Evolutionary conservation across 495 filamentous ascomycete species (phyloP).

Genomic region (Penicillium macrosclerotiorum): DNA sequence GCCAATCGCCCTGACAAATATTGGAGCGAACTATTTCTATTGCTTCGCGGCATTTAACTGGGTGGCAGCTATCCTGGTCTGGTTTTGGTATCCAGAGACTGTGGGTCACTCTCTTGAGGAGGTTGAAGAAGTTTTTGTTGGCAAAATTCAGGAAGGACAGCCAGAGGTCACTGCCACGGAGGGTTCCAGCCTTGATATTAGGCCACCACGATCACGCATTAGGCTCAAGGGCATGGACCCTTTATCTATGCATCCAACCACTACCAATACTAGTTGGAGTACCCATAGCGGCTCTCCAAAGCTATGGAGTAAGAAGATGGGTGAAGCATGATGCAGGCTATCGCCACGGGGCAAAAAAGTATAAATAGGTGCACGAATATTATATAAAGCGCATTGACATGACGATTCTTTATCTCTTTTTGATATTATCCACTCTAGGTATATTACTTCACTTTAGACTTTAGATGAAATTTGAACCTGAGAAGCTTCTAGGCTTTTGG

Average conservation of each 20-base stretch:
- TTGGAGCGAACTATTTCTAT: conserved; percentile 53
- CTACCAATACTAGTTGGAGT: conserved; percentile 13
- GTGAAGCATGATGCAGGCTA: conserved; percentile 10
- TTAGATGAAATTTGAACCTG: no score
- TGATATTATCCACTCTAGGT: no score
- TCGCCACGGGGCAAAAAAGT: no score
- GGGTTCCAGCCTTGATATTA: neutral
- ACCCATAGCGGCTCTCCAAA: conserved; percentile 7
- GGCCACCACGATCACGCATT: conserved; percentile 4
- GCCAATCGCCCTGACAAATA: conserved; percentile 47
- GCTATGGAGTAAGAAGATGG: conserved; percentile 11
- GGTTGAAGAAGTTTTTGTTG: conserved; percentile 47
- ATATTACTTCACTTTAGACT: no score
- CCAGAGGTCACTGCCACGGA: neutral
- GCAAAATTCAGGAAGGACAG: conserved; percentile 10
- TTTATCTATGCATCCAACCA: conserved; percentile 19
- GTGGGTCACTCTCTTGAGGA: conserved; percentile 52
- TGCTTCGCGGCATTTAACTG: conserved; percentile 54
- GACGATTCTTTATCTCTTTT: no score
- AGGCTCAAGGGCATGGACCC: conserved; percentile 17
- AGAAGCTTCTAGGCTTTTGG: no score
- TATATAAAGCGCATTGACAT: no score
- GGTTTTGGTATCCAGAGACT: conserved; percentile 52
- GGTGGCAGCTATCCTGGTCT: conserved; percentile 42
- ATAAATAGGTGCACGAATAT: neutral